Evolutionary conservation across 108 stramenopile genomes (phyloP).

Genomic region (Cyclostephanos invisitatus): DNA sequence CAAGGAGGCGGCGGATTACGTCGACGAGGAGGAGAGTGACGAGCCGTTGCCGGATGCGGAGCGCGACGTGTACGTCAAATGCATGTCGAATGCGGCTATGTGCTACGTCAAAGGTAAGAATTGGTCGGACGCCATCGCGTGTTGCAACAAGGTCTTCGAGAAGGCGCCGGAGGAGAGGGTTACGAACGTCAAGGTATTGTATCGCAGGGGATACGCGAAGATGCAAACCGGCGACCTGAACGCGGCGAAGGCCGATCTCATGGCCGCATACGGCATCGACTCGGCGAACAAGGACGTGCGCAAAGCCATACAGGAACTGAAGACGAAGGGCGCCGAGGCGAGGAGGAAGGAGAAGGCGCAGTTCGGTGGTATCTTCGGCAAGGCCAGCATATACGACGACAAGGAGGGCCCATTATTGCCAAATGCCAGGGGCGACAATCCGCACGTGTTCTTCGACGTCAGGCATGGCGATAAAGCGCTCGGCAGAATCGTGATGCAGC

Average conservation of each 20-base stretch:
- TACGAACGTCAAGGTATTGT: constrained; percentile 90
- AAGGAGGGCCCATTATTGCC: constrained; percentile 80
- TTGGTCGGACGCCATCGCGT: constrained; percentile 78
- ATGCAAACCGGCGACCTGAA: constrained; percentile 86
- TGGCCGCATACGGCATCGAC: constrained; percentile 88
- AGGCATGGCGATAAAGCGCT: constrained; percentile 82
- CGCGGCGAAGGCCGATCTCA: constrained; percentile 91
- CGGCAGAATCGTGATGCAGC: constrained; percentile 83
- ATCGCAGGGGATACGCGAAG: constrained; percentile 74
- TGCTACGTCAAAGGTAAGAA: constrained; percentile 80
- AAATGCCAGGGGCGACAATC: constrained; percentile 81
- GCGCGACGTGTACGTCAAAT: constrained; percentile 69
- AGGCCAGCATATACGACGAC: constrained; percentile 90
- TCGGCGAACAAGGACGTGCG: constrained; percentile 91
- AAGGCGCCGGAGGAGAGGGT: constrained; percentile 63
- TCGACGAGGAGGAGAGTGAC: constrained; percentile 77
- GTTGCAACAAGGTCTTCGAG: constrained; percentile 79
- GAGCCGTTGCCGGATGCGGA: constrained; percentile 77
- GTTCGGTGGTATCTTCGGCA: constrained; percentile 91
- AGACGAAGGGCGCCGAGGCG: constrained; percentile 63
- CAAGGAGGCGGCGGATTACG: constrained; percentile 75
- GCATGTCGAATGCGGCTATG: constrained; percentile 92
- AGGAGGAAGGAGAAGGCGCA: constrained; percentile 90
- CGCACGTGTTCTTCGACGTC: constrained; percentile 93
- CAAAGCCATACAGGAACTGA: constrained; percentile 75